Evolutionary conservation across 129 eudicot genomes (phyloP).

Genomic region (Centrapalus pauciflorus): DNA sequence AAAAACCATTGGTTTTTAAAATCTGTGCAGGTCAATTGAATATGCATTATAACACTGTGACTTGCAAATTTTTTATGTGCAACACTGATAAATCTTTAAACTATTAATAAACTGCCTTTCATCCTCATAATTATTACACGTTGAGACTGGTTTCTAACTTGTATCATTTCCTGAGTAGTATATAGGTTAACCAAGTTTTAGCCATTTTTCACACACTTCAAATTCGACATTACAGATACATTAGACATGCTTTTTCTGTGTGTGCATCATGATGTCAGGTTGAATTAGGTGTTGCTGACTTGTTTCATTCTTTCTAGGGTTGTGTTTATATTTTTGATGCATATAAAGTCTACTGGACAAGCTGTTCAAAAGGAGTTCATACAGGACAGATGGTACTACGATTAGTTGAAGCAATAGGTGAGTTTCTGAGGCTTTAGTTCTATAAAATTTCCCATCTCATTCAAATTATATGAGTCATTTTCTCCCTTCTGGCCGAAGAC

Average conservation of each 20-base stretch:
- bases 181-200: not conserved
- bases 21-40: too few relatives aligned
- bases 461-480: not conserved
- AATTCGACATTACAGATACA: not conserved
- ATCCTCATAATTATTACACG: not conserved
- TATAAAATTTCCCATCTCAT: not conserved
- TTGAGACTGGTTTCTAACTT: not conserved
- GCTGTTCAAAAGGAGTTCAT: slow-evolving; percentile 82
- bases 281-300: slow-evolving; percentile 7
- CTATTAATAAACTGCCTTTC: not conserved
- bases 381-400: slow-evolving; percentile 90
- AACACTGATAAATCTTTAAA: not conserved
- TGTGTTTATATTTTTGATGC: slow-evolving; percentile 89
- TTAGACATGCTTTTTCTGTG: not conserved
- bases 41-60: too few relatives aligned
- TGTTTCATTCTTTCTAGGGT: slow-evolving; percentile 48
- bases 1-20: too few relatives aligned
- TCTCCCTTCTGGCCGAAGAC: too few relatives aligned
- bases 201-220: not conserved
- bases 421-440: too few relatives aligned
- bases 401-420: slow-evolving; percentile 94
- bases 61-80: not conserved
- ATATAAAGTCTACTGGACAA: slow-evolving; percentile 78
- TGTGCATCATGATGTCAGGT: not conserved
- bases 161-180: not conserved